Percentiles rank a stretch among this genome's conserved stretches.
These are phyloP conservation scores for Colletotrichum horii DNA, from an alignment of 2,329 filamentous ascomycete genomes.

Conservation along the genomic window DNA sequence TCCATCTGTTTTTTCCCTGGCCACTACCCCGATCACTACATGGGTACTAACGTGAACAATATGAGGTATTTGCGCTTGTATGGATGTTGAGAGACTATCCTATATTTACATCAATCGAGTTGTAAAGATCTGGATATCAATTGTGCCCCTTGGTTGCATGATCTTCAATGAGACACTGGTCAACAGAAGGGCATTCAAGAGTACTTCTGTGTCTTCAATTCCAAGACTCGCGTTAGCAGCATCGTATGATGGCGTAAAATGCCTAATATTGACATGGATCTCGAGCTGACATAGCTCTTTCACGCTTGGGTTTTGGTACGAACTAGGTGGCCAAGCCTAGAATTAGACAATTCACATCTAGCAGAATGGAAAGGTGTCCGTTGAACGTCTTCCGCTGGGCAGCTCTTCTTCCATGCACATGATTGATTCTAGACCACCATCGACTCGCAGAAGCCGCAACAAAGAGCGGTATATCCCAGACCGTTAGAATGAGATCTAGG, in stretches of 20 bases:
- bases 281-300: background rate
- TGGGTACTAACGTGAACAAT: background rate
- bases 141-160: no score
- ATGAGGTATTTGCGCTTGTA: no score
- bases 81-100: background rate
- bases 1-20: no score
- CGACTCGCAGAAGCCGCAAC: background rate
- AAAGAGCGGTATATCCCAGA: background rate
- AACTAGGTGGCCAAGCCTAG: no score
- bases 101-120: rapidly evolving
- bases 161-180: no score
- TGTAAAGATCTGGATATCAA: background rate
- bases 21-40: no score
- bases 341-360: background rate
- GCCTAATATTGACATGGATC: background rate
- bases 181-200: background rate
- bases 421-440: background rate
- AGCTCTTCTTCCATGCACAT: background rate
- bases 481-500: background rate
- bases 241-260: background rate
- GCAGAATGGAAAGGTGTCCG: background rate
- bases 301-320: no score
- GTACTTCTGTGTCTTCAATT: no score
- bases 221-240: background rate
- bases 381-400: background rate